Conservation (phyloP, 345 rosid species). For the Aurinia saxatilis region DNA sequence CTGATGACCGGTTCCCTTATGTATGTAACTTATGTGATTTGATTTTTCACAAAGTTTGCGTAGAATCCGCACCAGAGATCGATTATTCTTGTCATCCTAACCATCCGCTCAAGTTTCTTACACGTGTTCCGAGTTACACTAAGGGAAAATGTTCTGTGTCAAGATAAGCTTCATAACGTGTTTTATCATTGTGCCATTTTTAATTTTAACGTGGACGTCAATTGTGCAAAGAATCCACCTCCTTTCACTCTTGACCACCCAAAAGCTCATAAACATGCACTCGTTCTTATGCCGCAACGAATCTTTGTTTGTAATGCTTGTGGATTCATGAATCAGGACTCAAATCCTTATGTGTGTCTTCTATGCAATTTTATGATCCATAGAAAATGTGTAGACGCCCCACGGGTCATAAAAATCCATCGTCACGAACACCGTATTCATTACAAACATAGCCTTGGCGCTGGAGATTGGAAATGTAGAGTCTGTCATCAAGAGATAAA, state of each 20-base stretch:
- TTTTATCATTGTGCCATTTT: conserved; percentile 12
- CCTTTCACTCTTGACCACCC: neutral
- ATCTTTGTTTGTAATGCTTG: conserved; percentile 1
- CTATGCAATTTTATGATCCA: conserved; percentile 17
- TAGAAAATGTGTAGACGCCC: neutral
- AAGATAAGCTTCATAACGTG: neutral
- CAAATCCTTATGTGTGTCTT: conserved; percentile 13
- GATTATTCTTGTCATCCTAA: neutral
- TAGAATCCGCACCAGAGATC: neutral
- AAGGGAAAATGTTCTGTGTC: neutral
- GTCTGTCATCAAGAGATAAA: neutral
- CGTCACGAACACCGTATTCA: neutral
- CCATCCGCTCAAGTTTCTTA: conserved; percentile 5
- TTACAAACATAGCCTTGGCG: neutral
- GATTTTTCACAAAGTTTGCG: conserved; percentile 13
- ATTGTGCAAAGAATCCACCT: conserved; percentile 6
- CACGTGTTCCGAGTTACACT: neutral
- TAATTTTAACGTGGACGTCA: neutral
- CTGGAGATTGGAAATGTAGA: neutral
- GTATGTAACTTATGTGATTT: conserved; percentile 1
- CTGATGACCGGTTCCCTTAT: conserved; percentile 11
- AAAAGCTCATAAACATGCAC: conserved; percentile 5
- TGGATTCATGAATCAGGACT: conserved; percentile 6
- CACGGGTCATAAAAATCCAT: neutral
- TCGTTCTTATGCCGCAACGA: conserved; percentile 5